Base-by-base conservation (phyloP, 2,329 filamentous ascomycete species). In the Apiospora aurea region DNA sequence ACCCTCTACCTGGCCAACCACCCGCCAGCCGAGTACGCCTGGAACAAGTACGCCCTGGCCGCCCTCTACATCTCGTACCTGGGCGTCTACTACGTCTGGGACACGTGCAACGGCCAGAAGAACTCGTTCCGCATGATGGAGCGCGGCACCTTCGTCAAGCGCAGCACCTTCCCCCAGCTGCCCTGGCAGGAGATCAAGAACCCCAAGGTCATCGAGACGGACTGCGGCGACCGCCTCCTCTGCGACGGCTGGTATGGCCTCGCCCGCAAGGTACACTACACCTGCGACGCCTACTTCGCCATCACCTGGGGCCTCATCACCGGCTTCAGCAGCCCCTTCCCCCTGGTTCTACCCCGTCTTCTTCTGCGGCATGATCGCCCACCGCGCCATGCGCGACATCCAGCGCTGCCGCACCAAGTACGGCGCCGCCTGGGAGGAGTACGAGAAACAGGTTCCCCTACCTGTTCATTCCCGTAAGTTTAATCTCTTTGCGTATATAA, bases 21-120 rank as follows among this genome's bases (percentile, higher is more conserved):
- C 81, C 84, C 93, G 78, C 93, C 95, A 0, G 87, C 90, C 47
- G 90, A 90, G 72, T 97, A 97, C 83, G 87, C 87, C 70, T 95
- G 93, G 92, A 93, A 94, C 78, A 89, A 88, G 71, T 90, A 86
- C 76, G 89, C 90, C 69, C 87, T 97, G 13, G 85, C 82, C 11
- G 83, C 86, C 69, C 86, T 97, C 69, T 96, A 89, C 79, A 80
- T 86, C 64, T 86, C 87, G n/a, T 97, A 97, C 80, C 84, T 97
- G 67, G 92, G 93, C 80, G 90, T 93, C 75, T 97, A 97, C 86
- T 96, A 94, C 90, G 87, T 97, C 71, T 97, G 95, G 94, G 95
- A 97, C 80, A 96, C 94, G 61, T 92, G 91, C 83, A 97, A 97
- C 85, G 94, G 91, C 79, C 95, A 97, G 83, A 97, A 97, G 89